Conservation (phyloP, 2,329 filamentous ascomycete genomes). For the Ceratocystis albifundus region DNA sequence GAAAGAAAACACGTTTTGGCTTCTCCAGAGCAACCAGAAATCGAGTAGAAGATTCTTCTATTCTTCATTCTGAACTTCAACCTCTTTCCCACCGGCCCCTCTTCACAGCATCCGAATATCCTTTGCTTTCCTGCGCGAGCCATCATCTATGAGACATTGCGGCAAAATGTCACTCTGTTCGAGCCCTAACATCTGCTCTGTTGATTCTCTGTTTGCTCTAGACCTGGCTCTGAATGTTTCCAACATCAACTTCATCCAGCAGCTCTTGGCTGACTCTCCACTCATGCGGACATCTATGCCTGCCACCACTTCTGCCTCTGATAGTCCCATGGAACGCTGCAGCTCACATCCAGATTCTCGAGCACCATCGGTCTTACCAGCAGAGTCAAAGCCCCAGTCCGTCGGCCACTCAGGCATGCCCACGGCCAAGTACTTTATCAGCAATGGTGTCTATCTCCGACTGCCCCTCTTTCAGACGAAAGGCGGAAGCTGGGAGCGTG, state of each 20-base stretch:
- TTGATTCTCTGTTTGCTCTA: slow-evolving; percentile 3
- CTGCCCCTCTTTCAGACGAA: slow-evolving; percentile 4
- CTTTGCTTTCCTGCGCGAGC: not conserved
- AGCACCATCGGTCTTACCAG: not conserved
- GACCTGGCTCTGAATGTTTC: slow-evolving; percentile 7
- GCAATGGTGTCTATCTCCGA: not conserved
- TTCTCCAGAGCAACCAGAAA: not conserved
- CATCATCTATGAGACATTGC: not conserved
- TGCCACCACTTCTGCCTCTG: not conserved
- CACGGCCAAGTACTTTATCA: not conserved
- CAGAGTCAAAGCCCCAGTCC: not conserved
- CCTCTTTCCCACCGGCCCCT: not conserved
- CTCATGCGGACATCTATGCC: too few species aligned
- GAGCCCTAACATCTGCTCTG: not conserved
- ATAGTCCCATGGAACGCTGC: not conserved
- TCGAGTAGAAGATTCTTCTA: not conserved
- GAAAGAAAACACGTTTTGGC: not conserved
- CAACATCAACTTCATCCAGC: not conserved
- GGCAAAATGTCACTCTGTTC: not conserved
- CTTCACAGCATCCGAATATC: not conserved
- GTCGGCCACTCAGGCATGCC: not conserved
- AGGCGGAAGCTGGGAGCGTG: not conserved
- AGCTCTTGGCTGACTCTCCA: not conserved
- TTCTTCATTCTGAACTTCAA: not conserved
- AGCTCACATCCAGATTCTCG: not conserved